Base-by-base conservation (phyloP, 345 rosid species). In the Chamaenerion angustifolium region DNA sequence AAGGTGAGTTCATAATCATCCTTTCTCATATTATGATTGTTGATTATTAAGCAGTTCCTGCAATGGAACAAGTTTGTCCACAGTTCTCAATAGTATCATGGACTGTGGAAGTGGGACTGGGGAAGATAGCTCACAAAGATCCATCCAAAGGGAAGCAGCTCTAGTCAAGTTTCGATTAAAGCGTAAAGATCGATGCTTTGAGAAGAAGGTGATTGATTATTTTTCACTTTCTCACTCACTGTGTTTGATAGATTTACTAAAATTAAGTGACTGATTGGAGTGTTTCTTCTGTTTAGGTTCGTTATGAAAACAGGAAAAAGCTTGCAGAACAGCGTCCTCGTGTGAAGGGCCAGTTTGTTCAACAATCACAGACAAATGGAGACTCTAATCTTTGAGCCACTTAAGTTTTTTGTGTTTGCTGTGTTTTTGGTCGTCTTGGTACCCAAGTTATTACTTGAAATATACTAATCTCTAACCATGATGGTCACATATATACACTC, bases 141-240 rank as follows among this genome's bases (percentile, higher is more conserved):
- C 94, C 40, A n/a, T n/a, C n/a, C n/a, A n/a, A n/a, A n/a, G n/a
- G n/a, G n/a, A n/a, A n/a, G n/a, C n/a, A n/a, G n/a, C 96, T 59
- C 69, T 92, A 13, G 80, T 19, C 40, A 87, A 87, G 70, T 92
- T 92, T 63, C 82, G 98, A 40, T 40, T 82, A 78, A 92, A 92
- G 78, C 88, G 95, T 11, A 92, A 92, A 57, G 98, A 87, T 49
- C 77, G 96, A 59, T 87, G 98, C 71, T 92, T 60, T 49, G 95
- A 81, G 56, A 92, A 87, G 73, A 92, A 82, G 96, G 96, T 87
- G 75, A 25, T 42, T 40, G 54, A 56, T 17, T 55, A 14, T 48
- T 23, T 5, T 23, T 23, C n/a, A n/a, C n/a, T n/a, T n/a, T n/a
- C n/a, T 23, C 27, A 23, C 3, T 23, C 5, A 5, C 5, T 23